phyloP scores from a whole-genome alignment of 768 basidiomycete species.

The Clavulina sp. region DNA sequence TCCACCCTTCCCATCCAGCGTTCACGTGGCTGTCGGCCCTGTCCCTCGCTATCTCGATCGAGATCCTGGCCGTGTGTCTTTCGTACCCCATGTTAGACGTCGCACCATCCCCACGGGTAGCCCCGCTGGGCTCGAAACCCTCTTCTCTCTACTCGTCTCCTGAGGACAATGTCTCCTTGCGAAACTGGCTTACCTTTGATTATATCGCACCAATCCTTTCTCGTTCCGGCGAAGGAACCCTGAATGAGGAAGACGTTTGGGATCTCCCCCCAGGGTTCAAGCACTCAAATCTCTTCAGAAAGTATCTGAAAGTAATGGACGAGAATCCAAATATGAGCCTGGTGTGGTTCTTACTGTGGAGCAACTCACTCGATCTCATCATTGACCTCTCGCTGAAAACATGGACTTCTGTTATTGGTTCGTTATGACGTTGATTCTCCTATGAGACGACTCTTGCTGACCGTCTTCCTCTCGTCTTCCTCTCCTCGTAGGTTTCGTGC shows the following conservation, averaged over 20 bases:
- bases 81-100: conserved; percentile 33
- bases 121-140: conserved; percentile 14
- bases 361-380: conserved; percentile 53
- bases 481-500: conserved; percentile 35
- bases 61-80: conserved; percentile 15
- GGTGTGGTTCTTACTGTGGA: conserved; percentile 41
- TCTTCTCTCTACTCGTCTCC: conserved; percentile 27
- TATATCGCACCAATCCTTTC: conserved; percentile 46
- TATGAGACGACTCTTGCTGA: not conserved
- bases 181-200: conserved; percentile 47
- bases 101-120: conserved; percentile 32
- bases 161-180: conserved; percentile 45
- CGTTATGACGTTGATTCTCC: conserved; percentile 19
- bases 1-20: not conserved
- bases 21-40: not conserved
- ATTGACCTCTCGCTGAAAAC: conserved; percentile 39
- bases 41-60: not conserved
- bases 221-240: conserved; percentile 30
- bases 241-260: conserved; percentile 38
- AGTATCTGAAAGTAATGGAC: conserved; percentile 28
- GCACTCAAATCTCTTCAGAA: conserved; percentile 49
- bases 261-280: conserved; percentile 46
- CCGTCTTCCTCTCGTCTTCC: not conserved
- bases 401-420: conserved; percentile 38
- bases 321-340: conserved; percentile 31